A percentile compares a stretch with the other conserved stretches of the same genome.
phyloP scores from a whole-genome alignment of 352 stramenopile species.

The Phytophthora macrochlamydospora region DNA sequence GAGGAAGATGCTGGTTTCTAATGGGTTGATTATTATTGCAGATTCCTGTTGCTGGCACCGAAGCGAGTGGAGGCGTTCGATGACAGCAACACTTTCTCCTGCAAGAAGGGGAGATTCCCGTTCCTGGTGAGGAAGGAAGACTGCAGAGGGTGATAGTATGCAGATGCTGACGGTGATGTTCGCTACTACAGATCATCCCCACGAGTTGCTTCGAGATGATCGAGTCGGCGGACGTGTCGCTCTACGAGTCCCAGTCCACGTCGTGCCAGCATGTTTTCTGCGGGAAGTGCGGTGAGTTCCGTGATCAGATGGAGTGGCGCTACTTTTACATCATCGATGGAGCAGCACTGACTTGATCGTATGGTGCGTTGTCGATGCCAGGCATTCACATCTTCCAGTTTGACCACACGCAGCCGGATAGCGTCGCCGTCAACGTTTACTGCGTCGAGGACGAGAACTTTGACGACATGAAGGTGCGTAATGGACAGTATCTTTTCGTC shows the following conservation, averaged over 20 bases:
- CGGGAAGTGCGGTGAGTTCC: conserved; percentile 66
- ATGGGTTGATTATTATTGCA: conserved; percentile 21
- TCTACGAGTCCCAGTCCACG: conserved; percentile 76
- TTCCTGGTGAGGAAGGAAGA: conserved; percentile 55
- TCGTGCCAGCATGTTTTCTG: conserved; percentile 83
- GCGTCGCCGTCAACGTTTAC: conserved; percentile 81
- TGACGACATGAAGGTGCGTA: conserved; percentile 73
- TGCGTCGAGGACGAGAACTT: conserved; percentile 85
- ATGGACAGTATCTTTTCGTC: conserved; percentile 4
- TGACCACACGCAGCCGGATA: conserved; percentile 69
- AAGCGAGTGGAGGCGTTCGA: conserved; percentile 83
- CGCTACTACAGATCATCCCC: conserved; percentile 54
- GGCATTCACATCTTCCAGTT: conserved; percentile 89
- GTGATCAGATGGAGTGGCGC: neutral
- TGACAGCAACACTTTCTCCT: conserved; percentile 82
- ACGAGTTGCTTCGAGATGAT: conserved; percentile 85
- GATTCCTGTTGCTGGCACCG: conserved; percentile 75
- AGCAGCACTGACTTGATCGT: conserved; percentile 4
- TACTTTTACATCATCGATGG: neutral
- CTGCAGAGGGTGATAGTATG: too few relatives aligned
- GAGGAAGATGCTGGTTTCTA: neutral
- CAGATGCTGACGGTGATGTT: conserved; percentile 1
- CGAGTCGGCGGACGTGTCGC: conserved; percentile 60
- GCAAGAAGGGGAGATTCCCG: conserved; percentile 83
- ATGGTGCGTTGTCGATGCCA: conserved; percentile 14